Base-by-base conservation (phyloP, 1,139 yeast genomes). In the Pichia sp. region DNA sequence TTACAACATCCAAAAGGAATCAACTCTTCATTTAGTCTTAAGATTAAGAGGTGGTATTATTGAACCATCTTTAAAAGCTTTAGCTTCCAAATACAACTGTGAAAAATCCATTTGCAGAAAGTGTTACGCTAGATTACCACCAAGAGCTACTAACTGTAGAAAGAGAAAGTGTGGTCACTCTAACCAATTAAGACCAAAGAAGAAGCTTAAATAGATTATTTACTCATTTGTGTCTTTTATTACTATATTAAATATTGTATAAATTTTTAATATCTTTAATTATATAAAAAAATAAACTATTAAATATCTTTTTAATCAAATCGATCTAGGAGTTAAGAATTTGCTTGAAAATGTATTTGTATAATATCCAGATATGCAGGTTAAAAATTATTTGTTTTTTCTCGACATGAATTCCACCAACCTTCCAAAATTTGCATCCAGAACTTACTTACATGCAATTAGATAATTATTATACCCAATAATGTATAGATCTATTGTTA, bases 111-210 rank as follows among this genome's bases (percentile, higher is more conserved):
- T 93, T 75, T 93, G 99, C 84, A 95, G 99, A 81, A 88, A 90
- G 78, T 93, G 99, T 84, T 93, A 93, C 86, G 98, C 99, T 71
- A 95, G 99, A 85, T 90, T 93, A 74, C 99, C 99, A 73, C 96
- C 98, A 78, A 93, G 98, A 87, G 99, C 99, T 70, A 93, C 98
- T 80, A 93, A 93, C 96, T 93, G 99, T 86, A 90, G 99, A 84
- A 93, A 93, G 98, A 90, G 97, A 89, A 93, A 93, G 86, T 93
- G 99, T 80, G 99, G 99, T 73, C 99, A 93, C 95, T 83, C 96
- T 77, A 93, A 93, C 84, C 99, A 93, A 84, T 88, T 93, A 79
- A 90, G 98, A 84, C 97, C 97, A 81, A 91, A 91, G 96, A 93
- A 93, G 96, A 93, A 93, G 90, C 87, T 90, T 78, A 91, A 91